A percentile compares a stretch with the other conserved stretches of the same genome.
Conservation (phyloP, 2,329 filamentous ascomycete species). For the Colletotrichum coccodes region DNA sequence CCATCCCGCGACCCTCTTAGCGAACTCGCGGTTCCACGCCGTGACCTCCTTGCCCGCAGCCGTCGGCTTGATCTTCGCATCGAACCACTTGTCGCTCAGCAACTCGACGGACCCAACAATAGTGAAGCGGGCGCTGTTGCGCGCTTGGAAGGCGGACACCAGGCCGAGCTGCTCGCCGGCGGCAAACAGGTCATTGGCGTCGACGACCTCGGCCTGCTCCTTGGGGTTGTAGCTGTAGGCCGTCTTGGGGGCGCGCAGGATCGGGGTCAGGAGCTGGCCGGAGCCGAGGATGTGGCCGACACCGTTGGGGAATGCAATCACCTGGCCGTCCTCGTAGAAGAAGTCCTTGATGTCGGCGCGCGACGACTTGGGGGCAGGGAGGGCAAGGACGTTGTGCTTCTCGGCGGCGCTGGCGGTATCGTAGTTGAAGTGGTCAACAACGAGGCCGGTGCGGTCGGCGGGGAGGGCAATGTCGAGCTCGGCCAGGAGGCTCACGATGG, state of each 20-base stretch:
- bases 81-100: slow-evolving; percentile 90
- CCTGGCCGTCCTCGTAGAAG: slow-evolving; percentile 72
- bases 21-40: slow-evolving; percentile 86
- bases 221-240: slow-evolving; percentile 96
- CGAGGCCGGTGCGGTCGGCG: slow-evolving; percentile 82
- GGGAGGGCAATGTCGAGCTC: slow-evolving; percentile 93
- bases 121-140: slow-evolving; percentile 91
- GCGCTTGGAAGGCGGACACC: slow-evolving; percentile 87
- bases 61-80: slow-evolving; percentile 76
- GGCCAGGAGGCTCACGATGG: slow-evolving; percentile 81
- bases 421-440: slow-evolving; percentile 97
- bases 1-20: slow-evolving; percentile 89
- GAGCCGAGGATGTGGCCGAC: slow-evolving; percentile 86
- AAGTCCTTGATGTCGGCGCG: slow-evolving; percentile 79
- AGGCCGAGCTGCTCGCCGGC: slow-evolving; percentile 85
- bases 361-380: slow-evolving; percentile 73
- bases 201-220: slow-evolving; percentile 76
- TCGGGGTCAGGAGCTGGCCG: slow-evolving; percentile 79
- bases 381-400: slow-evolving; percentile 86
- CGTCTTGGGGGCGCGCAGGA: slow-evolving; percentile 84
- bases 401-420: slow-evolving; percentile 81
- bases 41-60: slow-evolving; percentile 61
- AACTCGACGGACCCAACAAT: slow-evolving; percentile 88
- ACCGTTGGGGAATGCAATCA: slow-evolving; percentile 84
- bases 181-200: slow-evolving; percentile 82